These are phyloP conservation scores for Macrotyloma uniflorum DNA, from an alignment of 306 rosid species.

Conservation along the genomic window DNA sequence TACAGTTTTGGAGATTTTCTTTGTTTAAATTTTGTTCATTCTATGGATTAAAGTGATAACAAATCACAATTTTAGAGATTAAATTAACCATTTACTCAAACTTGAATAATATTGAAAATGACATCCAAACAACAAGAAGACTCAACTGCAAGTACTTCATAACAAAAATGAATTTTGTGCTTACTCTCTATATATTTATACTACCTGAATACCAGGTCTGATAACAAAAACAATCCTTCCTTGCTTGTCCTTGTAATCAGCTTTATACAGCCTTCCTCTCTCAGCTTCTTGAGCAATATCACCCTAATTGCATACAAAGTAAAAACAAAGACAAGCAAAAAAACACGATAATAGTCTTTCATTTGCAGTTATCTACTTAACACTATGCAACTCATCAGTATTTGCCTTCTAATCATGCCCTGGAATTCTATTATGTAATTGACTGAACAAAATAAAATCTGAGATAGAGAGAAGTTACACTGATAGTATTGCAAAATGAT, in stretches of 20 bases:
- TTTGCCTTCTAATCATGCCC: background rate
- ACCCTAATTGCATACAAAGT: conserved; percentile 41
- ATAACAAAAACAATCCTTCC: conserved; percentile 78
- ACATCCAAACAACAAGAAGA: background rate
- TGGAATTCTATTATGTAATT: background rate
- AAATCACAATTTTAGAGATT: background rate
- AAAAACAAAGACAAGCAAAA: background rate
- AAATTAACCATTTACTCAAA: background rate
- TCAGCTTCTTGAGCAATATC: conserved; percentile 60
- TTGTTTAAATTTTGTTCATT: background rate
- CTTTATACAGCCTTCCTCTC: conserved; percentile 64
- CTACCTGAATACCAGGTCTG: conserved; percentile 76
- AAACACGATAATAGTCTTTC: background rate
- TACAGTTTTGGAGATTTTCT: background rate
- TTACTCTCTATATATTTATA: conserved; percentile 12
- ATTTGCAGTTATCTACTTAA: conserved; percentile 23
- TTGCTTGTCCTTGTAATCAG: conserved; percentile 66
- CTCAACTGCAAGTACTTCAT: background rate
- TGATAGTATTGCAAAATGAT: conserved; percentile 9
- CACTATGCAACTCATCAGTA: conserved; percentile 11
- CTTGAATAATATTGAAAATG: conserved; percentile 2
- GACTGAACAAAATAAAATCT: background rate
- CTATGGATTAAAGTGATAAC: background rate
- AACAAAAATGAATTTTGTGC: background rate
- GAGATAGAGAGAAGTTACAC: background rate